phyloP scores from a whole-genome alignment of 768 basidiomycete genomes.

The Cystobasidium tubakii region DNA sequence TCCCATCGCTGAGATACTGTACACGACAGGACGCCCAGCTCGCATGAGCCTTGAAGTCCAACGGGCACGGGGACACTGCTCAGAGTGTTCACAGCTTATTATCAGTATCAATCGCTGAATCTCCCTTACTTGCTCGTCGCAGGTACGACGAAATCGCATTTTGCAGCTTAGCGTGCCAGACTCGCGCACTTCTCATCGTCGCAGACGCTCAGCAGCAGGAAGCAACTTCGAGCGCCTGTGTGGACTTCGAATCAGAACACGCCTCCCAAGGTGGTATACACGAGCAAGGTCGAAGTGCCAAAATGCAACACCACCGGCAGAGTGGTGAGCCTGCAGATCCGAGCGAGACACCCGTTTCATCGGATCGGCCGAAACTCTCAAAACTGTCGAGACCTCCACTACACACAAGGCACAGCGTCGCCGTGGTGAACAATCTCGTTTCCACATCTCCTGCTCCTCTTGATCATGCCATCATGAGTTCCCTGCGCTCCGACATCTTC shows the following conservation, averaged over 20 bases:
- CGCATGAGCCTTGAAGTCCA: too few species aligned
- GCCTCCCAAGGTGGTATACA: neutral
- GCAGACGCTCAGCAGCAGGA: slow-evolving; percentile 4
- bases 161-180: slow-evolving; percentile 12
- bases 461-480: neutral
- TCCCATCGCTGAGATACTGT: neutral
- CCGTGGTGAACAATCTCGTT: slow-evolving; percentile 2
- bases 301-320: neutral
- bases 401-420: slow-evolving; percentile 2
- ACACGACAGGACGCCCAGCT: too few species aligned
- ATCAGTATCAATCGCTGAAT: too few species aligned
- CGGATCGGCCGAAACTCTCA: neutral
- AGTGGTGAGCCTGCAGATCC: neutral
- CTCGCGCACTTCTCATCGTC: neutral
- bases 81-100: too few species aligned
- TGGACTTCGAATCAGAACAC: neutral
- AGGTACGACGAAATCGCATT: slow-evolving; percentile 10
- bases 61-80: too few species aligned
- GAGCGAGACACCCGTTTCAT: neutral
- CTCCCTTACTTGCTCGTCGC: neutral
- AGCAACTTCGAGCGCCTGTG: neutral
- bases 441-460: neutral
- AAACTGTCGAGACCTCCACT: neutral
- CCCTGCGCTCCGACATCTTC: slow-evolving; percentile 1
- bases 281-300: neutral